Evolutionary conservation across 2,329 filamentous ascomycete species (phyloP).

Genomic region (Ustilaginoidea virens): DNA sequence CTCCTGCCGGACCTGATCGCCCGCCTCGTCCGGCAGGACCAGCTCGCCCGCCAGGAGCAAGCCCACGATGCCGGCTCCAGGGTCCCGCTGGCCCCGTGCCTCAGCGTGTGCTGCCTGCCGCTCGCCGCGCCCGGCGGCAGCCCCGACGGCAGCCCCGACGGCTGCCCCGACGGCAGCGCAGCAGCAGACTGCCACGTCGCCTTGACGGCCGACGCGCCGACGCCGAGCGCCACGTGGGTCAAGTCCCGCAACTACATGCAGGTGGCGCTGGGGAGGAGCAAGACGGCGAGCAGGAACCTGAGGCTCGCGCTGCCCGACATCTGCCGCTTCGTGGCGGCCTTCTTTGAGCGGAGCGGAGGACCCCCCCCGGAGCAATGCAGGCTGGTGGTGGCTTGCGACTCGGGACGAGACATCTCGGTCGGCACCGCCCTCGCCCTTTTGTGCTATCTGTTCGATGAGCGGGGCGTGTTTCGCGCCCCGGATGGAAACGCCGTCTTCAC

Average conservation of each 20-base stretch:
- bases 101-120: slow-evolving; percentile 22
- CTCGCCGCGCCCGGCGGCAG: slow-evolving; percentile 8
- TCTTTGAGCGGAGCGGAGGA: slow-evolving; percentile 16
- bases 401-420: slow-evolving; percentile 66
- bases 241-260: slow-evolving; percentile 24
- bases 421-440: slow-evolving; percentile 62
- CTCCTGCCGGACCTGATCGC: slow-evolving; percentile 39
- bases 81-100: slow-evolving; percentile 17
- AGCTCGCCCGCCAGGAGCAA: not conserved
- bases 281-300: slow-evolving; percentile 72
- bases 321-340: slow-evolving; percentile 34
- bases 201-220: slow-evolving; percentile 25
- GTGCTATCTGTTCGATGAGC: slow-evolving; percentile 55
- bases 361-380: slow-evolving; percentile 3
- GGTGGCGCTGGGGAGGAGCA: slow-evolving; percentile 55
- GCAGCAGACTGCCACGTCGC: slow-evolving; percentile 23
- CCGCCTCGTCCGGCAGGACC: slow-evolving; percentile 12
- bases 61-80: not conserved
- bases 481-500: slow-evolving; percentile 28
- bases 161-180: not conserved
- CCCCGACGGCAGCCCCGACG: too few species aligned
- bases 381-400: slow-evolving; percentile 54
- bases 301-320: slow-evolving; percentile 53
- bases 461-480: slow-evolving; percentile 29
- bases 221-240: slow-evolving; percentile 26